Conservation (phyloP, 306 rosid species). For the Casuarina equisetifolia region DNA sequence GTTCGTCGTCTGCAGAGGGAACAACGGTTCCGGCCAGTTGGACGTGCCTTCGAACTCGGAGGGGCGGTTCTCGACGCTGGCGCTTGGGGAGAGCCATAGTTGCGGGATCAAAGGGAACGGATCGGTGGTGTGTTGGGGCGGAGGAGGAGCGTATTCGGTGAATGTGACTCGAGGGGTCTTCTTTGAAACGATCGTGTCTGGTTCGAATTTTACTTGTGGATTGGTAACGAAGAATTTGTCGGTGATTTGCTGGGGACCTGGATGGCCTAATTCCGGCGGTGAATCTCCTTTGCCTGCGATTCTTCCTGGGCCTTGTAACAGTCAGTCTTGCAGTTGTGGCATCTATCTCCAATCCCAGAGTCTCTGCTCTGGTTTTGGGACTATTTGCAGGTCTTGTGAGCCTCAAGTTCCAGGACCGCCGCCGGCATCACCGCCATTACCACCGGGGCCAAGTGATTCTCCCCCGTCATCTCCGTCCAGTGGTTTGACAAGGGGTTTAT, state of each 20-base stretch:
- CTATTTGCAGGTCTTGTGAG: slow-evolving; percentile 53
- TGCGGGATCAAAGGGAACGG: slow-evolving; percentile 58
- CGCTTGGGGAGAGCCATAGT: slow-evolving; percentile 69
- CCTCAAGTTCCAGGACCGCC: slow-evolving; percentile 1
- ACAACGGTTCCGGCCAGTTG: slow-evolving; percentile 52
- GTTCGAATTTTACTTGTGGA: slow-evolving; percentile 78
- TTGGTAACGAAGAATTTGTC: slow-evolving; percentile 44
- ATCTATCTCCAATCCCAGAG: slow-evolving; percentile 47
- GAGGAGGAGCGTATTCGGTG: slow-evolving; percentile 36
- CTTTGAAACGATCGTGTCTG: slow-evolving; percentile 68
- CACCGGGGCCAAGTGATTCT: slow-evolving; percentile 10
- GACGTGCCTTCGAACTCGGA: slow-evolving; percentile 44
- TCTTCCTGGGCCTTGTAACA: slow-evolving; percentile 91
- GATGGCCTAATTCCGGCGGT: slow-evolving; percentile 47
- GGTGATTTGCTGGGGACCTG: slow-evolving; percentile 86
- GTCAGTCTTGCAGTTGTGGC: slow-evolving; percentile 57
- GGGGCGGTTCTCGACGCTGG: slow-evolving; percentile 39
- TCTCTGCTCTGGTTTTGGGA: slow-evolving; percentile 51
- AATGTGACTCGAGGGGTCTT: slow-evolving; percentile 29
- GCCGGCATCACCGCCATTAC: neutral
- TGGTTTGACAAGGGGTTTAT: slow-evolving; percentile 58
- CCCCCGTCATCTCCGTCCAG: slow-evolving; percentile 38
- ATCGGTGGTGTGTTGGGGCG: slow-evolving; percentile 79
- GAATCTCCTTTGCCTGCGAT: slow-evolving; percentile 43
- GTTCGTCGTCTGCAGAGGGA: slow-evolving; percentile 59